phyloP scores from a whole-genome alignment of 768 basidiomycete genomes.

The Russula virescens region DNA sequence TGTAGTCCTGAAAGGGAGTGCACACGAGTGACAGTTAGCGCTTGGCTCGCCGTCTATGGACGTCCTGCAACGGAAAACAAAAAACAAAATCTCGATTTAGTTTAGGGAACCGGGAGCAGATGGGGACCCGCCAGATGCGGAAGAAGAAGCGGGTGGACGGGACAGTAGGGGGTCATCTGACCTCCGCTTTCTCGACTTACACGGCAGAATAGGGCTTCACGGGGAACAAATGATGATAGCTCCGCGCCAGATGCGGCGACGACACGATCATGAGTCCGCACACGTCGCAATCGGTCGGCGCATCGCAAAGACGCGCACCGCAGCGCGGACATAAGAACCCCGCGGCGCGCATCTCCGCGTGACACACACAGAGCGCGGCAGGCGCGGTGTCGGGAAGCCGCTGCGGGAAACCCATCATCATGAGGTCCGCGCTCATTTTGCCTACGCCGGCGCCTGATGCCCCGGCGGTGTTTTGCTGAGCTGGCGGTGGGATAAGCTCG shows the following conservation, averaged over 20 bases:
- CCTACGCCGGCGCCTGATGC: conserved; percentile 29
- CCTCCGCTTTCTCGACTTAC: conserved; percentile 44
- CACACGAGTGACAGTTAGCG: conserved; percentile 72
- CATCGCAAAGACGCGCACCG: conserved; percentile 89
- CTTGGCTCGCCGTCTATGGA: conserved; percentile 36
- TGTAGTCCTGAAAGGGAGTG: conserved; percentile 54
- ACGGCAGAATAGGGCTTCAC: conserved; percentile 79
- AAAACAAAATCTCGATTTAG: neutral
- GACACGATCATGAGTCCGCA: conserved; percentile 98
- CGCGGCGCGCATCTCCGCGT: conserved; percentile 85
- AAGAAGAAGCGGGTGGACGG: no score
- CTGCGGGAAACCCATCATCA: conserved; percentile 99
- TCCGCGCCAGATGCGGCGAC: conserved; percentile 93
- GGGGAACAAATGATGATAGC: conserved; percentile 93
- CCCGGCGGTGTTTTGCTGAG: conserved; percentile 53
- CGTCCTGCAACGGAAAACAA: conserved; percentile 30
- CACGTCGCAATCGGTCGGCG: conserved; percentile 96
- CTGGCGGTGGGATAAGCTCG: conserved; percentile 92
- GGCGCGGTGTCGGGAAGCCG: conserved; percentile 79
- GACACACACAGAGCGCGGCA: conserved; percentile 86
- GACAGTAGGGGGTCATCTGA: neutral
- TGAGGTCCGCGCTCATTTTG: conserved; percentile 71
- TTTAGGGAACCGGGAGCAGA: neutral
- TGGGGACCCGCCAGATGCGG: no score
- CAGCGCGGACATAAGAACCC: conserved; percentile 97